Evolutionary conservation across 306 rosid genomes (phyloP).

Genomic region (Glycine soja): DNA sequence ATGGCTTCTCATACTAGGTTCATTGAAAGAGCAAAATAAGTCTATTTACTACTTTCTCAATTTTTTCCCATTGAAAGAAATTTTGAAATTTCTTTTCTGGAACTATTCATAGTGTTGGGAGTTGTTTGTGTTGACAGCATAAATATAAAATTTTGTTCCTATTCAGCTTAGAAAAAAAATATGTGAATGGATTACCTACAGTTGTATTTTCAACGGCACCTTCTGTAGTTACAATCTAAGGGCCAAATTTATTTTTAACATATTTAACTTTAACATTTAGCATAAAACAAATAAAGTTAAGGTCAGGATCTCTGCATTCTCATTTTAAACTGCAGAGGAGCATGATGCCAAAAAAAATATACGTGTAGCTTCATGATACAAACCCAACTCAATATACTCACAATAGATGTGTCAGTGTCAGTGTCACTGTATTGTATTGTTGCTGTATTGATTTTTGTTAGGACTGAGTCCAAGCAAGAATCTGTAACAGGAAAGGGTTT

Average conservation of each 20-base stretch:
- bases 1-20: conserved; percentile 10
- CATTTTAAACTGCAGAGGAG: background rate
- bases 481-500: no score
- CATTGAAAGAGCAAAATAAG: background rate
- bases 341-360: background rate
- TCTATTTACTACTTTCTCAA: background rate
- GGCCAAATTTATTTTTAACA: background rate
- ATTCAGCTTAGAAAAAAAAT: conserved; percentile 1
- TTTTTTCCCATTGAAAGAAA: background rate
- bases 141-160: background rate
- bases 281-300: background rate
- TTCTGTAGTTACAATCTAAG: background rate
- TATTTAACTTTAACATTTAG: no score
- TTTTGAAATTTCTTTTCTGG: conserved; percentile 13
- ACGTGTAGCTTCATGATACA: conserved; percentile 23
- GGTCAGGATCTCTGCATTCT: background rate
- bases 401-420: conserved; percentile 16
- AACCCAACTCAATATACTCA: background rate
- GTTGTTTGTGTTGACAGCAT: conserved; percentile 8
- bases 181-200: background rate
- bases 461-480: no score
- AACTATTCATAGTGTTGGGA: background rate
- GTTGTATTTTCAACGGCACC: background rate
- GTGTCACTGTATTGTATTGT: conserved; percentile 4
- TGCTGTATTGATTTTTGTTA: conserved; percentile 16